Base-by-base conservation (phyloP, 169 alveolate genomes). In the Cryptosporidium ryanae region DNA sequence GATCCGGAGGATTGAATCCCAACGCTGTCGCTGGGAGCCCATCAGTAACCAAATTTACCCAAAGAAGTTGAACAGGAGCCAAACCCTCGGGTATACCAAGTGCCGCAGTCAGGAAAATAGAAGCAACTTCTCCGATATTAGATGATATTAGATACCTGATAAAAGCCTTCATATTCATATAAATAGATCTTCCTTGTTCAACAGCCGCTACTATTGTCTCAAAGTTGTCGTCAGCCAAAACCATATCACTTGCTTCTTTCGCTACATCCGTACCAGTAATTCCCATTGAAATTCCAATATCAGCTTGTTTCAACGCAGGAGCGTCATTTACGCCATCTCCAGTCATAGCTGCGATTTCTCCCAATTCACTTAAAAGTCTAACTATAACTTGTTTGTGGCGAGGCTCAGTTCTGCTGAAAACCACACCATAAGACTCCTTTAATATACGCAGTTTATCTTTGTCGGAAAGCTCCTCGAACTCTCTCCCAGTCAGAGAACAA, bases 311-410 rank as follows among this genome's bases (percentile, higher is more conserved):
- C 52, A 98, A 84, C 1, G 99, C 99, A 12, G 99, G 99, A 17
- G 99, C 99, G 90, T 99, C 99, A 92, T 99, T 99, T 23, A 98
- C 99, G 23, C 99, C 99, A 91, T 99, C 99, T 6, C 99, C 99
- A 61, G 99, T 96, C 98, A 97, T 96, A 21, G 99, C 99, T 18
- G 96, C 97, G 12, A 97, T 96, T 90, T 97, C 98, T 38, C 98
- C 98, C 68, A 96, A 64, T 67, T 94, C 95, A 92, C 95, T 96
- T 64, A 98, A 92, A 31, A 97, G 90, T 65, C 96, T 92, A 15
- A 99, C 99, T 31, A 99, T 95, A 31, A 94, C 96, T 91, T 98
- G 98, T 91, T 99, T 99, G 94, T 98, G 99, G 82, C 95, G 90
- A 49, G 99, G 99, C 83, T 97, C 99, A 6, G 99, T 98, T 90